Base-by-base conservation (phyloP, 2,329 filamentous ascomycete genomes). In the Trichoderma breve region DNA sequence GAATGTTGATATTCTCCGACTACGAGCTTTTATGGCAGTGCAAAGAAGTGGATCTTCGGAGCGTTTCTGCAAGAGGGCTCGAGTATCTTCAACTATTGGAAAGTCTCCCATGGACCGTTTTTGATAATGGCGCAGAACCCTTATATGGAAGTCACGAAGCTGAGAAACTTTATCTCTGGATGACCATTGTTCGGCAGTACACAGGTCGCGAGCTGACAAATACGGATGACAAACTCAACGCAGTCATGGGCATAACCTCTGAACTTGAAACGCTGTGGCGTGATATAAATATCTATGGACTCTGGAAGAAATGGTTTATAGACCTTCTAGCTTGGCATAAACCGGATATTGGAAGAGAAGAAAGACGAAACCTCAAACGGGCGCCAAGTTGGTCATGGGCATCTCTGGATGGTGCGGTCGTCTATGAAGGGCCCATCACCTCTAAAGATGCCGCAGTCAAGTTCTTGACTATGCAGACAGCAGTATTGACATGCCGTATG, bases 301-400 rank as follows among this genome's bases (percentile, higher is more conserved):
- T 68, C 12, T 68, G 64, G 64, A 68, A 58, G 21, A 32, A 68
- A 6, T 68, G 64, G 64, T 68, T 68, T 18, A 68, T 68, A 43
- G 64, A 43, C 15, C 64, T 58, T 21, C 34, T 68, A 9, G 65
- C 65, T 2, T 68, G 65, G 65, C n/a, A 68, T 30, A 68, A 68
- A 11, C 53, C 65, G 1, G 14, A 43, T 24, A 18, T n/a, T 9
- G 53, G 32, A 28, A 58, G 65, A 9, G 65, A 68, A 30, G 12
- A 43, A 11, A 9, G 6, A 24, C 53, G 65, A 18, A 14, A 58
- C 18, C 24, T 68, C 7, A 21, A 43, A 14, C 34, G 65, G 21
- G 65, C 65, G 1, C 65, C 65, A 6, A 68, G 65, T 15, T 68
- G 65, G 65, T 68, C 65, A 24, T 68, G 65, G 65, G 65, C 65